A percentile compares a stretch with the other conserved stretches of the same genome.
Evolutionary conservation across 768 basidiomycete genomes (phyloP).

Genomic region (Pholiota microspora): DNA sequence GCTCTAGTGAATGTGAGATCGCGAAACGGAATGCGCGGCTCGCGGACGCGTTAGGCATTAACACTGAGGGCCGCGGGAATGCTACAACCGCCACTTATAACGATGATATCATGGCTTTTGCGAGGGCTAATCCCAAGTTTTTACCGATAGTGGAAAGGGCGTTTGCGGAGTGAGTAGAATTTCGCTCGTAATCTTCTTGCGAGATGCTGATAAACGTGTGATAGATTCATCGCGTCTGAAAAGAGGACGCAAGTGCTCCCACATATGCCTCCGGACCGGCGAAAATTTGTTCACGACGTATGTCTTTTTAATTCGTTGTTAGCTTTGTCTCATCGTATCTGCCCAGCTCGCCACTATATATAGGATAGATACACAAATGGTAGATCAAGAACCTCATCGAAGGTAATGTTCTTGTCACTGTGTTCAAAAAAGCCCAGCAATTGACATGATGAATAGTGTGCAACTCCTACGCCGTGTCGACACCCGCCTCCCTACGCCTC

Average conservation of each 20-base stretch:
- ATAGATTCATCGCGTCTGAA: conserved; percentile 67
- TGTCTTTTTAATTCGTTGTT: conserved; percentile 23
- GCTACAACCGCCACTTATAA: conserved; percentile 46
- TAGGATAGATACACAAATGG: conserved; percentile 79
- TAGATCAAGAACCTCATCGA: conserved; percentile 89
- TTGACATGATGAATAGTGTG: conserved; percentile 43
- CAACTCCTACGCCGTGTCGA: conserved; percentile 82
- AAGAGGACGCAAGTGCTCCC: conserved; percentile 73
- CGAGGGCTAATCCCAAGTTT: conserved; percentile 63
- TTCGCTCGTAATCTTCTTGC: conserved; percentile 15
- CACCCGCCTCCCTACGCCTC: conserved; percentile 71
- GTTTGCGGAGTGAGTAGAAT: conserved; percentile 67
- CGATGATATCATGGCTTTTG: conserved; percentile 63
- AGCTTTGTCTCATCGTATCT: conserved; percentile 2
- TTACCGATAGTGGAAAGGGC: conserved; percentile 73
- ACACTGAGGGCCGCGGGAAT: conserved; percentile 39
- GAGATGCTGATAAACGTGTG: neutral
- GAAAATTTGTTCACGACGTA: conserved; percentile 82
- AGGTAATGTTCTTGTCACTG: conserved; percentile 34
- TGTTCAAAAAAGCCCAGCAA: neutral
- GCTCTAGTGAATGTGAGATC: conserved; percentile 78
- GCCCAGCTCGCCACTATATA: conserved; percentile 73
- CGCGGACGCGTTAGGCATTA: conserved; percentile 92
- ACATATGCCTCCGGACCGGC: conserved; percentile 73
- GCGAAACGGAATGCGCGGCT: conserved; percentile 85